These are phyloP conservation scores for Talaromyces marneffei DNA, from an alignment of 2,329 filamentous ascomycete species.

Conservation along the genomic window DNA sequence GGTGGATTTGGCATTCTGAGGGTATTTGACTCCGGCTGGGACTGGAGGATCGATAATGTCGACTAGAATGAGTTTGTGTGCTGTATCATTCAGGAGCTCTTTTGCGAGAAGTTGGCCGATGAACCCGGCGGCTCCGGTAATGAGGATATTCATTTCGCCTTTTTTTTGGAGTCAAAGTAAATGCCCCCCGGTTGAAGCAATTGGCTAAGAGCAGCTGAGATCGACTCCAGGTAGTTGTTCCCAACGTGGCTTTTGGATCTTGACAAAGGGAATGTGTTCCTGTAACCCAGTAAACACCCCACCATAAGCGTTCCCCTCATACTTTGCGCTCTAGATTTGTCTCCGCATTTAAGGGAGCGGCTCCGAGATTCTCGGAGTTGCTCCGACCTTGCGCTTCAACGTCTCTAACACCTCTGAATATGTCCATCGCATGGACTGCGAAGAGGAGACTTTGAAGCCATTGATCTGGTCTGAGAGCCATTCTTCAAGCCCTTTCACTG, in stretches of 20 bases:
- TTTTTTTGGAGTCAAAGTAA: neutral
- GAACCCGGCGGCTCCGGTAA: constrained; percentile 60
- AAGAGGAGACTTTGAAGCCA: neutral
- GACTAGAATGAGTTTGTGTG: constrained; percentile 49
- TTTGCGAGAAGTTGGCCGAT: constrained; percentile 57
- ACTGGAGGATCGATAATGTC: constrained; percentile 52
- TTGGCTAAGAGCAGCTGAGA: neutral
- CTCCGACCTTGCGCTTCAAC: constrained; percentile 7
- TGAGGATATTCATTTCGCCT: constrained; percentile 51
- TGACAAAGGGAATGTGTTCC: neutral
- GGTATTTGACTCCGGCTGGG: constrained; percentile 44
- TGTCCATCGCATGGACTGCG: too few species aligned
- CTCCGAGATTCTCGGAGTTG: constrained; percentile 13
- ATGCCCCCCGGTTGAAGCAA: neutral
- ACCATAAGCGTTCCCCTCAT: neutral
- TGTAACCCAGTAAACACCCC: neutral
- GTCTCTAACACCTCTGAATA: neutral
- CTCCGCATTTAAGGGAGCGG: neutral
- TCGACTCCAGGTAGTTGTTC: constrained; percentile 50
- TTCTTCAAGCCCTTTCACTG: neutral
- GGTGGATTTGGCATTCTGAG: constrained; percentile 47
- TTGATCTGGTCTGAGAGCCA: neutral
- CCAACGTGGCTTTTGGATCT: constrained; percentile 53
- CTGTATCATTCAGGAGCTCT: constrained; percentile 48
- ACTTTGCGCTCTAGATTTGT: neutral